Base-by-base conservation (phyloP, 495 filamentous ascomycete species). In the Apiosordaria backusii region DNA sequence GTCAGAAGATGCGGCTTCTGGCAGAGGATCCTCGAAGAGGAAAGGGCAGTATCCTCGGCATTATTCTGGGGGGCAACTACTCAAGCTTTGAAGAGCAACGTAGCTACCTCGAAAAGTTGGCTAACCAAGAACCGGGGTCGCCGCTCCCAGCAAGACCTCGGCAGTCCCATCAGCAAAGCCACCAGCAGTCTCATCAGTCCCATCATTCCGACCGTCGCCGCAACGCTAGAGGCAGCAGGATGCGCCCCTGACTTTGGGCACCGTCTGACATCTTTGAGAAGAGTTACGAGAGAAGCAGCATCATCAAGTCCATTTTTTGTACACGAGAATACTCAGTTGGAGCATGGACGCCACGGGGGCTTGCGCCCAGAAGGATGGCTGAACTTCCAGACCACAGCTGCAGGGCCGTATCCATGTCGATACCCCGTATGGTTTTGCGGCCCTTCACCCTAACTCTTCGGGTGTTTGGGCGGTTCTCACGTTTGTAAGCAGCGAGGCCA, bases 51-150 rank as follows among this genome's bases (percentile, higher is more conserved):
- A 81, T 96, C 27, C 79, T 96, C 19, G 83, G 79, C 2, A 79
- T 83, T 18, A 81, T 93, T 50, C 78, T 94, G 61, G 89, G 79
- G 0, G 92, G 89, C 6, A 86, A 92, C 70, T 96, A 93, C 71
- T 82, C 83, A 1, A 83, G 82, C 27, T 92, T 93, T 65, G 75
- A 80, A 6, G 72, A 79, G n/a, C 89, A 93, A 68, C 83, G 92
- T 25, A 72, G 79, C 10, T 83, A 73, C 68, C 67, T 82, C 1
- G 63, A 75, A 35, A 68, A 68, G 18, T 65, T 78, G 35, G 35
- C 35, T 45, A 45, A 45, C 35, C 35, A 45, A 15, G 9, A 18
- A 15, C 35, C 35, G 35, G 35, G 9, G 16, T 45, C 35, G 35
- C 9, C 35, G 35, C 35, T 45, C 16, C 57, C 53, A 50, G 10